These are phyloP conservation scores for Massarina eburnea DNA, from an alignment of 2,329 filamentous ascomycete genomes.

Conservation along the genomic window DNA sequence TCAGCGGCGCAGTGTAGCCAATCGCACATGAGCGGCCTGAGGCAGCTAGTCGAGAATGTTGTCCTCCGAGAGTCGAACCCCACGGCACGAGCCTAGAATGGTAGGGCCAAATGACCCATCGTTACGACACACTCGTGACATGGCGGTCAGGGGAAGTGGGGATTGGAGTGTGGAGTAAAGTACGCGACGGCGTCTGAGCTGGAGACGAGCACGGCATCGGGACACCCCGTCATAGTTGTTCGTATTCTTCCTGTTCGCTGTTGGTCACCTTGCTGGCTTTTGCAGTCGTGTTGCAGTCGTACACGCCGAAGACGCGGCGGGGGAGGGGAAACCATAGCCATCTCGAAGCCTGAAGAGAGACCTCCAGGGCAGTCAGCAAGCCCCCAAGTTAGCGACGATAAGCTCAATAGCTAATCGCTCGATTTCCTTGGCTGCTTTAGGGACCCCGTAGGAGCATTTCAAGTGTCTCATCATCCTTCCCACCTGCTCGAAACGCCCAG, in stretches of 20 bases:
- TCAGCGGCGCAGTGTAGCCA: slow-evolving; percentile 23
- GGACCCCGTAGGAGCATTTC: too few relatives aligned
- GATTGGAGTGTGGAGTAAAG: slow-evolving; percentile 5
- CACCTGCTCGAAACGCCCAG: neutral
- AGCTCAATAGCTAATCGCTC: neutral
- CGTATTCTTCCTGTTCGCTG: too few relatives aligned
- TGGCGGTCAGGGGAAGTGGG: neutral
- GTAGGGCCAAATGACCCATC: slow-evolving; percentile 25
- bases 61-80: slow-evolving; percentile 33
- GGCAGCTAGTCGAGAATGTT: slow-evolving; percentile 29
- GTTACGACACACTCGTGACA: slow-evolving; percentile 17
- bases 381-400: neutral
- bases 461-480: neutral
- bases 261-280: too few relatives aligned
- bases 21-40: slow-evolving; percentile 25
- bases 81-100: slow-evolving; percentile 19
- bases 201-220: neutral
- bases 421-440: neutral
- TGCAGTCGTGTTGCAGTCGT: too few relatives aligned
- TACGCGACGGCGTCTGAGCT: neutral
- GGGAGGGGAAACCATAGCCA: neutral
- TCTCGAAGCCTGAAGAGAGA: too few relatives aligned
- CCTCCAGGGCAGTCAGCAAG: neutral
- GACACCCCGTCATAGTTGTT: too few relatives aligned
- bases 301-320: too few relatives aligned